phyloP scores from a whole-genome alignment of 768 basidiomycete species.

The Mycena belliarum region DNA sequence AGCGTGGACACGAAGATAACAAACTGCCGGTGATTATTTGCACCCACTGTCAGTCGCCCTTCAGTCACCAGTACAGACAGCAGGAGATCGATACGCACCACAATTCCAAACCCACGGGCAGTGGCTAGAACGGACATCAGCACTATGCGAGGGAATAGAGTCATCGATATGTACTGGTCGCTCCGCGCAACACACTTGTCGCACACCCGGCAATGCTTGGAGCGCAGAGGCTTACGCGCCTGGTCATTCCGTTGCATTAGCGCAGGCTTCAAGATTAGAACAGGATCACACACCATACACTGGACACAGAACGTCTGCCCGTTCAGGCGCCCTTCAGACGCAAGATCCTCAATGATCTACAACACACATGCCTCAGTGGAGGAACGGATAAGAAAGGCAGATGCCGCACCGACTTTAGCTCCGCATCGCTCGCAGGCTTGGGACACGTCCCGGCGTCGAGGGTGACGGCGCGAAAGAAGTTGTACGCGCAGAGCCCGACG shows the following conservation, averaged over 20 bases:
- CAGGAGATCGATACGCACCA: conserved; percentile 47
- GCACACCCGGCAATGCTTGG: conserved; percentile 93
- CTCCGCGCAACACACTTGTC: conserved; percentile 87
- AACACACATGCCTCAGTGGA: background rate
- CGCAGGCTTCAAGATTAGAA: too few species aligned
- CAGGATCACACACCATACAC: conserved; percentile 70
- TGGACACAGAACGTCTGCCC: conserved; percentile 96
- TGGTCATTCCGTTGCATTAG: conserved; percentile 24
- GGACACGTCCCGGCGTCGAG: conserved; percentile 91
- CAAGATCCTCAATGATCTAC: conserved; percentile 88
- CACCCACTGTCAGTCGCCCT: conserved; percentile 54
- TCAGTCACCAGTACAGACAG: background rate
- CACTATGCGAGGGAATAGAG: background rate
- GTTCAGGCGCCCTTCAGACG: conserved; percentile 84
- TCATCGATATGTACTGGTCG: conserved; percentile 74
- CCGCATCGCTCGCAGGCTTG: conserved; percentile 76
- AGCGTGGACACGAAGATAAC: conserved; percentile 88
- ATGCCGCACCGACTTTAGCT: conserved; percentile 76
- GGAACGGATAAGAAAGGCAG: background rate
- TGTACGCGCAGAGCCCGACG: conserved; percentile 76
- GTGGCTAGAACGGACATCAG: conserved; percentile 53
- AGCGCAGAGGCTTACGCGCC: conserved; percentile 88
- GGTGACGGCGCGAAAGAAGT: conserved; percentile 88
- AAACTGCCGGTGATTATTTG: conserved; percentile 95
- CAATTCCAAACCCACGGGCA: conserved; percentile 99